phyloP scores from a whole-genome alignment of 2,329 filamentous ascomycete species.

The Rachicladosporium sp. region DNA sequence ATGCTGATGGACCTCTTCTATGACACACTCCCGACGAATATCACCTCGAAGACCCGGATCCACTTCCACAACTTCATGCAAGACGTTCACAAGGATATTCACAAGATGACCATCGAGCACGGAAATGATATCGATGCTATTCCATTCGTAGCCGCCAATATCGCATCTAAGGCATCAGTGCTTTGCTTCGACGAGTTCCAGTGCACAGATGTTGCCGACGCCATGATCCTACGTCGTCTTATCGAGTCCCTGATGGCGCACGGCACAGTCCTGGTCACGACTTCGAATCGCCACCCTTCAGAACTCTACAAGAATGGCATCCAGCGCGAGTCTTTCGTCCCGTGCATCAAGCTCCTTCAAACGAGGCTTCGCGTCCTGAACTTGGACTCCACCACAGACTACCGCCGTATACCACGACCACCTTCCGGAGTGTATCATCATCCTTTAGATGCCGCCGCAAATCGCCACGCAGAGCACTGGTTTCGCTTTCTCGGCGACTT shows the following conservation, averaged over 20 bases:
- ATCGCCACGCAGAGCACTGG: slow-evolving; percentile 82
- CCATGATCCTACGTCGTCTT: slow-evolving; percentile 85
- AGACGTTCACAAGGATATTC: slow-evolving; percentile 81
- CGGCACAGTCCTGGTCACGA: slow-evolving; percentile 91
- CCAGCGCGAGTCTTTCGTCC: slow-evolving; percentile 87
- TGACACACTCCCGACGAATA: slow-evolving; percentile 72
- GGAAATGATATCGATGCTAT: slow-evolving; percentile 83
- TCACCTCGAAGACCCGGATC: slow-evolving; percentile 72
- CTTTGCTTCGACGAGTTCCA: slow-evolving; percentile 99
- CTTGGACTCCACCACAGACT: slow-evolving; percentile 88
- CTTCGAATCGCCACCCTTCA: slow-evolving; percentile 89
- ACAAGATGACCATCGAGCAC: slow-evolving; percentile 78
- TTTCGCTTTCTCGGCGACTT: slow-evolving; percentile 87
- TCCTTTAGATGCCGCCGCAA: slow-evolving; percentile 65
- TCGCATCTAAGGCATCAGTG: slow-evolving; percentile 72
- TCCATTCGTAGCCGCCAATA: slow-evolving; percentile 87
- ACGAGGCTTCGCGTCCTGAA: slow-evolving; percentile 77
- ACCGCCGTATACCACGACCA: slow-evolving; percentile 89
- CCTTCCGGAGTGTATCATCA: slow-evolving; percentile 90
- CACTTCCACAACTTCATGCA: slow-evolving; percentile 99
- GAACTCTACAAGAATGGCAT: slow-evolving; percentile 98
- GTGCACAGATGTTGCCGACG: slow-evolving; percentile 94
- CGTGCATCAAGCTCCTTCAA: slow-evolving; percentile 87
- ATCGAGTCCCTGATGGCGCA: slow-evolving; percentile 89
- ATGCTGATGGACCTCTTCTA: slow-evolving; percentile 99